These are phyloP conservation scores for Stachybotrys elegans DNA, from an alignment of 2,329 filamentous ascomycete genomes.

Conservation along the genomic window DNA sequence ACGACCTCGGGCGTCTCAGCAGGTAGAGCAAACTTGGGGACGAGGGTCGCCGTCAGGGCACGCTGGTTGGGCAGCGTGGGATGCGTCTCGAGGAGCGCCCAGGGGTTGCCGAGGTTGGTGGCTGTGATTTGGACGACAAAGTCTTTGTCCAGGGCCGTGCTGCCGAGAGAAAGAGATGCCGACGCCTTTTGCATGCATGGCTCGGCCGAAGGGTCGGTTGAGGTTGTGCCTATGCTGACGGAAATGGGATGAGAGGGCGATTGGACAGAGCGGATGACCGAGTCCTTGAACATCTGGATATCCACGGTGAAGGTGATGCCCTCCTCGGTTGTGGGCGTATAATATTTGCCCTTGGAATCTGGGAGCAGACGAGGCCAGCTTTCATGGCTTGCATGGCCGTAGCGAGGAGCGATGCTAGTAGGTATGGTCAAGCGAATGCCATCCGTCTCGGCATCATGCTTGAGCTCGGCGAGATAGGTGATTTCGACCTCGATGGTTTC, in stretches of 20 bases:
- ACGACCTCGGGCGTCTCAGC: conserved; percentile 56
- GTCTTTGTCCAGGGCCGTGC: conserved; percentile 53
- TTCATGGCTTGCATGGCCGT: conserved; percentile 33
- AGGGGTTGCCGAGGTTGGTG: conserved; percentile 54
- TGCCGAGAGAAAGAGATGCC: conserved; percentile 51
- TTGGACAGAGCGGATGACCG: conserved; percentile 53
- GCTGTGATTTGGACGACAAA: conserved; percentile 62
- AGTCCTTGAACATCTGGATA: conserved; percentile 43
- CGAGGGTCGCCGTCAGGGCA: conserved; percentile 65
- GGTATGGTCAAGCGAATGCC: conserved; percentile 66
- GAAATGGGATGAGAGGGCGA: conserved; percentile 65
- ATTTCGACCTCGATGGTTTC: conserved; percentile 56
- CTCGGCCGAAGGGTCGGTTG: conserved; percentile 31
- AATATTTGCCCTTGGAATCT: background rate
- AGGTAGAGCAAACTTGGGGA: conserved; percentile 63
- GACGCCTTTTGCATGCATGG: conserved; percentile 56
- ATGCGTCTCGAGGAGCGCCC: conserved; percentile 62
- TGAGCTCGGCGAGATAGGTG: conserved; percentile 64
- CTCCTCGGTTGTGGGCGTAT: conserved; percentile 3
- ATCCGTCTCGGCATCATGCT: conserved; percentile 64
- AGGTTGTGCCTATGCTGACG: conserved; percentile 55
- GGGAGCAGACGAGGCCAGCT: background rate
- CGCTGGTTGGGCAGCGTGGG: conserved; percentile 55
- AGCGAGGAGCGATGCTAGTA: conserved; percentile 61
- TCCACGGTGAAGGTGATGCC: conserved; percentile 27